phyloP scores from a whole-genome alignment of 2,329 filamentous ascomycete genomes.

The Xylogone sp. region DNA sequence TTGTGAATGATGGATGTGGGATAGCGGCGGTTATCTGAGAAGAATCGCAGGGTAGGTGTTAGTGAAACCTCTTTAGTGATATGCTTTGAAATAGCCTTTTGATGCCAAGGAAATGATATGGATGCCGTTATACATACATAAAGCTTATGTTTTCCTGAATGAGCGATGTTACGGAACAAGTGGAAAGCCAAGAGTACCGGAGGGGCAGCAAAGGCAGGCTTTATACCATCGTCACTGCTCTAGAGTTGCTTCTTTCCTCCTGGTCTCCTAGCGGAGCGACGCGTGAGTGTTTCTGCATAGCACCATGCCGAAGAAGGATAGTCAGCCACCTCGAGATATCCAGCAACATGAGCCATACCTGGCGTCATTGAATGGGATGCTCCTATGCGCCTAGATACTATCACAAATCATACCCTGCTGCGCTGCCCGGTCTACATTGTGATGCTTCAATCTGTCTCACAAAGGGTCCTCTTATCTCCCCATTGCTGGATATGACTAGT shows the following conservation, averaged over 20 bases:
- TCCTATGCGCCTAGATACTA: not conserved
- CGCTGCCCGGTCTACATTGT: not conserved
- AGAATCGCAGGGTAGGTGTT: not conserved
- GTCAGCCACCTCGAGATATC: too few species aligned
- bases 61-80: too few species aligned
- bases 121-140: too few species aligned
- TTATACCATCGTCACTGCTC: not conserved
- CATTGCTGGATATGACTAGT: too few species aligned
- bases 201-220: not conserved
- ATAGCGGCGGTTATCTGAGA: not conserved
- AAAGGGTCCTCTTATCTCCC: not conserved
- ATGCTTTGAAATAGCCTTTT: too few species aligned
- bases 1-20: constrained; percentile 10
- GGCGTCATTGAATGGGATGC: not conserved
- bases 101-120: too few species aligned
- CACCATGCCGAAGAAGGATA: not conserved
- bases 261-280: not conserved
- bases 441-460: not conserved
- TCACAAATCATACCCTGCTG: not conserved
- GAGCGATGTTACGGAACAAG: too few species aligned
- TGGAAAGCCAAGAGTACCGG: not conserved
- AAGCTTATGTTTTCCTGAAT: too few species aligned
- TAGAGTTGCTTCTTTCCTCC: not conserved
- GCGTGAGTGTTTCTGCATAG: not conserved
- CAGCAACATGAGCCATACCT: not conserved